A percentile compares a stretch with the other conserved stretches of the same genome.
Evolutionary conservation across 2,329 filamentous ascomycete genomes (phyloP).

Genomic region (Lecanosticta acicola): DNA sequence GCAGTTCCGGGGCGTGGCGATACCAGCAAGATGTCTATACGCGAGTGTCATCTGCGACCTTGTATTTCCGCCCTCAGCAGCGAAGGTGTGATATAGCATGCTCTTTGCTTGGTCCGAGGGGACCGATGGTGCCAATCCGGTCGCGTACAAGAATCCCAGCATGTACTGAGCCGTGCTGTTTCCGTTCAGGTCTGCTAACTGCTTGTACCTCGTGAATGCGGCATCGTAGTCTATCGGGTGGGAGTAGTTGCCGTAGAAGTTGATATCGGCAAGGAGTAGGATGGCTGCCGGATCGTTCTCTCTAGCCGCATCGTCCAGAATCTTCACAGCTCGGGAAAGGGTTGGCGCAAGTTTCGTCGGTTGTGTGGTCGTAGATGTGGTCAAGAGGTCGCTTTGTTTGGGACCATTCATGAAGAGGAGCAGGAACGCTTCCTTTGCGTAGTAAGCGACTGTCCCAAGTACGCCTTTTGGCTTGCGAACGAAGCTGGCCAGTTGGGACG

Average conservation of each 20-base stretch:
- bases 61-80: conserved; percentile 74
- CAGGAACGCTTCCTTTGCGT: conserved; percentile 57
- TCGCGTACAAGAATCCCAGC: conserved; percentile 92
- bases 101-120: conserved; percentile 84
- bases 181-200: conserved; percentile 68
- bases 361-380: conserved; percentile 33
- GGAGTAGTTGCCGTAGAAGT: conserved; percentile 92
- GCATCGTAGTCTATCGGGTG: conserved; percentile 74
- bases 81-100: conserved; percentile 89
- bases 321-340: conserved; percentile 53
- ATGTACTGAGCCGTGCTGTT: conserved; percentile 94
- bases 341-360: conserved; percentile 45
- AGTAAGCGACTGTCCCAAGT: conserved; percentile 53
- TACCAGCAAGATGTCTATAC: conserved; percentile 77
- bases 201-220: conserved; percentile 75
- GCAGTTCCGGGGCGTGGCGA: conserved; percentile 80
- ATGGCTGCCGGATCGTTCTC: conserved; percentile 71
- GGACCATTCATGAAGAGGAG: conserved; percentile 62
- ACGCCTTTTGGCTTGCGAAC: conserved; percentile 52
- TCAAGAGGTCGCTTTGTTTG: conserved; percentile 39
- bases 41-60: conserved; percentile 90
- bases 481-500: conserved; percentile 37
- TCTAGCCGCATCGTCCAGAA: conserved; percentile 54
- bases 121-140: conserved; percentile 76
- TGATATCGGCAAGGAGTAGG: conserved; percentile 85